phyloP scores from a whole-genome alignment of 140 eudicot genomes.

The Senecio squalidus region DNA sequence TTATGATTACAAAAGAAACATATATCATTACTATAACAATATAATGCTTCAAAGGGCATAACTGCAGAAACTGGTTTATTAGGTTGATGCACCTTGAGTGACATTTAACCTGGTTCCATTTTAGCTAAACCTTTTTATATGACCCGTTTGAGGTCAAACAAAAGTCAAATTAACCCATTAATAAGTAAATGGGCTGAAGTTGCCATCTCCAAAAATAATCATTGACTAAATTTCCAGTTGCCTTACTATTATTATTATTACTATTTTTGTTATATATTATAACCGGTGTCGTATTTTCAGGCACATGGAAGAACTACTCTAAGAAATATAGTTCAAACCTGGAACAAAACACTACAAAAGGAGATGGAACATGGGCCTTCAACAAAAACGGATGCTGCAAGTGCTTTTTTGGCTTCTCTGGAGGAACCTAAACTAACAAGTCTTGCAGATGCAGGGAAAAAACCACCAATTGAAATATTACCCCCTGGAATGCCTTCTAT shows the following conservation, averaged over 20 bases:
- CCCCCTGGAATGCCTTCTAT: constrained; percentile 97
- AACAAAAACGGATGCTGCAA: constrained; percentile 82
- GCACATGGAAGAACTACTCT: constrained; percentile 96
- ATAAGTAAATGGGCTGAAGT: background rate
- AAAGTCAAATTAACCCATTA: background rate
- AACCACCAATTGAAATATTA: constrained; percentile 87
- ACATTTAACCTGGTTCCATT: background rate
- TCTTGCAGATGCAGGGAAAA: constrained; percentile 84
- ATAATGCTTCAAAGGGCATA: no score
- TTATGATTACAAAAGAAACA: no score
- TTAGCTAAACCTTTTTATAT: background rate
- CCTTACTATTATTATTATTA: background rate
- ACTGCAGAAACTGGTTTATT: no score
- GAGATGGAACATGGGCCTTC: constrained; percentile 79
- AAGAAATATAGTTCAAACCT: constrained; percentile 64
- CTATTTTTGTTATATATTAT: background rate
- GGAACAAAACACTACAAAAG: constrained; percentile 91
- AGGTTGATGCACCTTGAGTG: no score
- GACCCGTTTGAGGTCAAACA: constrained; percentile 2
- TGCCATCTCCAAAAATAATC: no score
- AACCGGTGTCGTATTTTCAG: constrained; percentile 25
- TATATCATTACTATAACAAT: no score
- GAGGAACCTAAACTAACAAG: constrained; percentile 94
- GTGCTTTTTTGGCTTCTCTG: constrained; percentile 88
- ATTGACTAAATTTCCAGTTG: background rate